Evolutionary conservation across 108 stramenopile genomes (phyloP).

Genomic region (Halocafeteria seosinensis): DNA sequence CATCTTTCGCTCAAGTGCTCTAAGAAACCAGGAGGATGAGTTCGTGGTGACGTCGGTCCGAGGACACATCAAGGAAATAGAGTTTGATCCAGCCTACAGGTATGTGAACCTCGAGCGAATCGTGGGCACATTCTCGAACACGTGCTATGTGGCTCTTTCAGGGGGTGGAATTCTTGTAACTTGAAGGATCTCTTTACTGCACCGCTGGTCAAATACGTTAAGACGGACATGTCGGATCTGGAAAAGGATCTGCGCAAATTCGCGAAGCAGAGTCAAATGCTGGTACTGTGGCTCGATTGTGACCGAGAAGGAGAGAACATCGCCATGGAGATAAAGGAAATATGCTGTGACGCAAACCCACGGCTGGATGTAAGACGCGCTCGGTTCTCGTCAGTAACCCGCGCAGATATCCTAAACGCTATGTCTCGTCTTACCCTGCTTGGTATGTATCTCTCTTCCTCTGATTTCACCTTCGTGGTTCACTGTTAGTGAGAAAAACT

Average conservation of each 20-base stretch:
- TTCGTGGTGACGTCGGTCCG: constrained; percentile 61
- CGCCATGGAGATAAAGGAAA: constrained; percentile 76
- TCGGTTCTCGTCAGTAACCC: constrained; percentile 79
- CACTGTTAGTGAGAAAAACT: too few relatives aligned
- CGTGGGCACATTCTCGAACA: not conserved
- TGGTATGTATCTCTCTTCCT: too few relatives aligned
- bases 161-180: constrained; percentile 69
- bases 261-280: constrained; percentile 24
- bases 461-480: too few relatives aligned
- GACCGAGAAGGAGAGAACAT: constrained; percentile 95
- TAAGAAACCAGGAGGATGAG: not conserved
- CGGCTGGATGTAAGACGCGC: constrained; percentile 57
- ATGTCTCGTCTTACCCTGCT: too few relatives aligned
- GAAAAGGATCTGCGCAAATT: constrained; percentile 13
- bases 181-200: constrained; percentile 53
- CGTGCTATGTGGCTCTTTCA: constrained; percentile 4
- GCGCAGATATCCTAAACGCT: constrained; percentile 66
- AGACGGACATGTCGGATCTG: constrained; percentile 8
- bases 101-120: not conserved
- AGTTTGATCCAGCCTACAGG: constrained; percentile 57
- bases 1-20: not conserved
- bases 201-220: constrained; percentile 20
- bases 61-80: constrained; percentile 80
- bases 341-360: constrained; percentile 48
- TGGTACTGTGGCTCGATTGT: constrained; percentile 94